These are phyloP conservation scores for Leccinum discolor DNA, from an alignment of 1,284 basidiomycete genomes.

Conservation along the genomic window DNA sequence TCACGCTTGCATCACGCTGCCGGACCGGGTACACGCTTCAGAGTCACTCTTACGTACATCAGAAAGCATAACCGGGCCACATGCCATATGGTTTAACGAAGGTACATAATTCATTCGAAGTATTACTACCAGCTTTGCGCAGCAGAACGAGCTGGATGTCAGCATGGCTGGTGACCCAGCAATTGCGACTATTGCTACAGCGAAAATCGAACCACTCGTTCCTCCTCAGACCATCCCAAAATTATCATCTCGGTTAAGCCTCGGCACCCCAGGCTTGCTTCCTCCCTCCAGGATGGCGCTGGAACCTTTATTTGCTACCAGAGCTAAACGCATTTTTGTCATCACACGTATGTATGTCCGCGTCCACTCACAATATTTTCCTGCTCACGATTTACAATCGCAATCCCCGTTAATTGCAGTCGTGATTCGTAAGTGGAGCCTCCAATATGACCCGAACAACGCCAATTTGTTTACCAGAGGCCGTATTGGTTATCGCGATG, in stretches of 20 bases:
- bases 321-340: conserved; percentile 67
- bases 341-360: conserved; percentile 51
- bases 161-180: background rate
- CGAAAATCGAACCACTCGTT: background rate
- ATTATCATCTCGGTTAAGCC: conserved; percentile 3
- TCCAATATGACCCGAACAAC: background rate
- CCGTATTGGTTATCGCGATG: conserved; percentile 52
- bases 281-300: conserved; percentile 51
- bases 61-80: too few species aligned
- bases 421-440: conserved; percentile 41
- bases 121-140: background rate
- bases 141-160: background rate
- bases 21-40: background rate
- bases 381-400: conserved; percentile 16
- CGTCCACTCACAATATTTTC: background rate
- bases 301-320: conserved; percentile 65
- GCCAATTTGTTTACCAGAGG: conserved; percentile 38
- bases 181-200: background rate
- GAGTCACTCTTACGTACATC: background rate
- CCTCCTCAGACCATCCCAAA: conserved; percentile 5
- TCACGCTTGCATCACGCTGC: too few species aligned
- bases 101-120: background rate
- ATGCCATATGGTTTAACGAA: too few species aligned
- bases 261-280: conserved; percentile 12
- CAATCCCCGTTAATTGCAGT: conserved; percentile 33